A percentile compares a stretch with the other conserved stretches of the same genome.
Evolutionary conservation across 257 asterid genomes (phyloP).

Genomic region (Paulownia fortunei): DNA sequence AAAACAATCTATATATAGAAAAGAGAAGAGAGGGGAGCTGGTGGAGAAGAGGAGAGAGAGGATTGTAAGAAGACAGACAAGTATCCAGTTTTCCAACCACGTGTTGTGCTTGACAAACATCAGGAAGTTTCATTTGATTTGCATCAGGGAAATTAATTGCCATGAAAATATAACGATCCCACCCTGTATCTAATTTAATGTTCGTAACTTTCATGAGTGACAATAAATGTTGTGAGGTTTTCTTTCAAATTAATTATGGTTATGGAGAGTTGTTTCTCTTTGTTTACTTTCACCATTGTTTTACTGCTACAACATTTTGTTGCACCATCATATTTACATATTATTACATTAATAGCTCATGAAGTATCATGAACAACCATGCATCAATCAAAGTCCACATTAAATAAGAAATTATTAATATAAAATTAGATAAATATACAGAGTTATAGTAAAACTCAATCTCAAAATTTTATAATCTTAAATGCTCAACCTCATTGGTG

Average conservation of each 20-base stretch:
- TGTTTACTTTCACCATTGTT: not conserved
- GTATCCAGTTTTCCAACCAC: constrained; percentile 30
- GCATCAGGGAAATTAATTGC: not conserved
- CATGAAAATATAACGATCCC: not conserved
- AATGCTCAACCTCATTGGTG: not conserved
- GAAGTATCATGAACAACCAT: too few relatives aligned
- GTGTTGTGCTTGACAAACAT: constrained; percentile 27
- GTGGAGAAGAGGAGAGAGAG: constrained; percentile 13
- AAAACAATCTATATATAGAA: constrained; percentile 33
- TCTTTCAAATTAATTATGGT: not conserved
- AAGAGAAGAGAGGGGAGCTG: not conserved
- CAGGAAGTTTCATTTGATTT: constrained; percentile 36
- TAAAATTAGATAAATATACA: too few relatives aligned
- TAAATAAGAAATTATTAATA: too few relatives aligned
- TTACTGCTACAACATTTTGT: too few relatives aligned
- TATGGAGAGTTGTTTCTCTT: too few relatives aligned
- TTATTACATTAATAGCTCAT: too few relatives aligned
- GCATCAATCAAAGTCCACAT: too few relatives aligned
- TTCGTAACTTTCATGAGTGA: not conserved
- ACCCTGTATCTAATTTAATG: not conserved
- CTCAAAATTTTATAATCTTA: not conserved
- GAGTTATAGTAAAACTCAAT: not conserved
- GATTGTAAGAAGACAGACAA: not conserved
- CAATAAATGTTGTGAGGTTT: not conserved
- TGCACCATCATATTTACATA: too few relatives aligned